Evolutionary conservation across 2,329 filamentous ascomycete species (phyloP), one percentile per base, ranked within the genome.

Genomic region (Geosmithia morbida): DNA sequence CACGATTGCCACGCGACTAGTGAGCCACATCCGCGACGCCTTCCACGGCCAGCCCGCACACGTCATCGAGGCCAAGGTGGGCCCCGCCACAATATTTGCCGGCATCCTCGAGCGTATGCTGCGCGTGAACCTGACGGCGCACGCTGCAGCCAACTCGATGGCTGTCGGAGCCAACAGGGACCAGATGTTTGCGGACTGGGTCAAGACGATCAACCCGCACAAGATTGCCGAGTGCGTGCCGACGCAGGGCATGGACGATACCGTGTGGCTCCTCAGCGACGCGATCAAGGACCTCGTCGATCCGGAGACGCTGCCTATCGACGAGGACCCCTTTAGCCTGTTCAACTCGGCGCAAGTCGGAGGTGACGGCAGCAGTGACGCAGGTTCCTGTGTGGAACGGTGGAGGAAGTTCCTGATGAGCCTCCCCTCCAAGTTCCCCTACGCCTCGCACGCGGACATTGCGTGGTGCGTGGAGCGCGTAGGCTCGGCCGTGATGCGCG

Each of bases 161-260:
- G 87, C 87, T 7, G 87, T 90, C 57, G 81, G 87, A 17, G 85
- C 87, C 43, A 94, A 94, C 60, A 80, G 92, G 48, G 87, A 92
- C 53, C 85, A 92, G 58, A 97, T 98, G 92, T 96, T 92, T 70
- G 71, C 83, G 46, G 92, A 98, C 59, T 95, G 89, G 81, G 80
- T 87, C 41, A 79, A 71, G 2, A 75, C 77, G 66, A 76, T 83
- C 29, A 70, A 75, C 22, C 67, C 76, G 10, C 72, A 78, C 44
- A 82, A 82, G 57, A 65, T 82, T 49, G 76, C 78, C 1, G 78
- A 83, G 55, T 76, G 72, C 50, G 69, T 83, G 6, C 79, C 79
- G 0, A 74, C 74, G 3, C 66, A 70, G 44, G 79, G 71, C 11
- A 82, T 83, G 78, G 79, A 83, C 54, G 79, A 83, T 51, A 68